These are phyloP conservation scores for Sugiyamaella xylanicola DNA, from an alignment of 1,139 yeast species.

Conservation along the genomic window DNA sequence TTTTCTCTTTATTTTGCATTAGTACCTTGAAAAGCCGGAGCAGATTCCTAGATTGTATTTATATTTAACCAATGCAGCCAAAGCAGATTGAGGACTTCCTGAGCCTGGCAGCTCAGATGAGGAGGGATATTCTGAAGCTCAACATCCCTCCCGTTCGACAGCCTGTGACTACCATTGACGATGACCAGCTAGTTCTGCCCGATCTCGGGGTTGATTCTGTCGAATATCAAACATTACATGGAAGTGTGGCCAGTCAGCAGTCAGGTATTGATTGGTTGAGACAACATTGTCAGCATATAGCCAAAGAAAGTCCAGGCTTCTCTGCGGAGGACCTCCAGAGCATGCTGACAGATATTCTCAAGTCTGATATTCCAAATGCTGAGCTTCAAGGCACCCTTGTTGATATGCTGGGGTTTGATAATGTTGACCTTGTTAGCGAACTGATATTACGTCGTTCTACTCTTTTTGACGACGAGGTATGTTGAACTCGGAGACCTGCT, in stretches of 20 bases:
- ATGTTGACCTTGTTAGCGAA: slow-evolving; percentile 73
- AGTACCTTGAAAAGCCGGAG: no score
- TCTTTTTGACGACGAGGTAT: slow-evolving; percentile 2
- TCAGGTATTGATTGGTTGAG: slow-evolving; percentile 20
- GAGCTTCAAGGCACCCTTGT: slow-evolving; percentile 68
- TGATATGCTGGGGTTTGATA: slow-evolving; percentile 83
- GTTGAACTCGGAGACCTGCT: background rate
- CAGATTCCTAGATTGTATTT: background rate
- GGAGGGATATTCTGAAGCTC: slow-evolving; percentile 17
- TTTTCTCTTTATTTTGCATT: slow-evolving; percentile 1
- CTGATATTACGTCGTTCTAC: slow-evolving; percentile 52
- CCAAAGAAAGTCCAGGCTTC: slow-evolving; percentile 20
- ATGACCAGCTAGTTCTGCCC: slow-evolving; percentile 26
- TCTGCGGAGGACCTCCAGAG: slow-evolving; percentile 31
- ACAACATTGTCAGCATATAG: slow-evolving; percentile 13
- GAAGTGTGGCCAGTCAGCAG: background rate
- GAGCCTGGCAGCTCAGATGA: slow-evolving; percentile 26
- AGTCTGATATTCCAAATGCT: slow-evolving; percentile 52
- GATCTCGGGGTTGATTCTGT: slow-evolving; percentile 9
- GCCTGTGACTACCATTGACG: slow-evolving; percentile 24
- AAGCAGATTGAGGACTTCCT: slow-evolving; percentile 22
- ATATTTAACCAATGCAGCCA: slow-evolving; percentile 9
- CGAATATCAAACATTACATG: background rate
- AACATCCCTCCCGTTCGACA: slow-evolving; percentile 6
- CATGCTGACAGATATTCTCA: slow-evolving; percentile 37